phyloP scores from a whole-genome alignment of 2,329 filamentous ascomycete genomes.

The Colletotrichum gigasporum region DNA sequence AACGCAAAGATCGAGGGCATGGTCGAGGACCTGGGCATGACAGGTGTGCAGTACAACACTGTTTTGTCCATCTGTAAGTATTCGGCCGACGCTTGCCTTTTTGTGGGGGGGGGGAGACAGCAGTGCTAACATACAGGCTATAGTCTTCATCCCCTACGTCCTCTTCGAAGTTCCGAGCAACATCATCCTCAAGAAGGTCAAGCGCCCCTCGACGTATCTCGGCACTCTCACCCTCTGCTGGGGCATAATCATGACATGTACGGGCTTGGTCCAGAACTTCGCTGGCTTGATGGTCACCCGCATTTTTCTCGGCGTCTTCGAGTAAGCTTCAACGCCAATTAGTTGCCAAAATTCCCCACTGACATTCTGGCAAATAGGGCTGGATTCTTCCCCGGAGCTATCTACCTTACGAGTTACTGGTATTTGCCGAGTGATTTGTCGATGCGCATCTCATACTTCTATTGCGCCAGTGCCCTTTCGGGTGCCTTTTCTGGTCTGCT shows the following conservation, averaged over 20 bases:
- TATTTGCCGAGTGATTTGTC: constrained; percentile 53
- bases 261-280: constrained; percentile 36
- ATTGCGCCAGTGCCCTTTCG: constrained; percentile 74
- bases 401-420: constrained; percentile 61
- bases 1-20: constrained; percentile 60
- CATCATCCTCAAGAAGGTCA: constrained; percentile 69
- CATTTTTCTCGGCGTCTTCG: constrained; percentile 62
- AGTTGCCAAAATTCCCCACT: neutral
- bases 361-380: constrained; percentile 37
- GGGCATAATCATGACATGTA: constrained; percentile 36
- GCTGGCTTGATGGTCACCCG: constrained; percentile 40
- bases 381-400: constrained; percentile 64
- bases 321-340: constrained; percentile 43
- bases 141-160: constrained; percentile 73
- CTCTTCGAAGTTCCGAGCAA: constrained; percentile 73
- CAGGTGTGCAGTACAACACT: constrained; percentile 62
- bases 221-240: constrained; percentile 69
- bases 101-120: no score
- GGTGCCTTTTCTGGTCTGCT: constrained; percentile 71
- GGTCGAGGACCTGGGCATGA: constrained; percentile 55
- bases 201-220: constrained; percentile 70
- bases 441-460: constrained; percentile 69
- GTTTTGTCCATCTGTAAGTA: constrained; percentile 67
- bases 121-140: no score
- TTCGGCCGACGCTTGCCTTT: no score